Base-by-base conservation (phyloP, 345 rosid genomes). In the Erodium maritimum region DNA sequence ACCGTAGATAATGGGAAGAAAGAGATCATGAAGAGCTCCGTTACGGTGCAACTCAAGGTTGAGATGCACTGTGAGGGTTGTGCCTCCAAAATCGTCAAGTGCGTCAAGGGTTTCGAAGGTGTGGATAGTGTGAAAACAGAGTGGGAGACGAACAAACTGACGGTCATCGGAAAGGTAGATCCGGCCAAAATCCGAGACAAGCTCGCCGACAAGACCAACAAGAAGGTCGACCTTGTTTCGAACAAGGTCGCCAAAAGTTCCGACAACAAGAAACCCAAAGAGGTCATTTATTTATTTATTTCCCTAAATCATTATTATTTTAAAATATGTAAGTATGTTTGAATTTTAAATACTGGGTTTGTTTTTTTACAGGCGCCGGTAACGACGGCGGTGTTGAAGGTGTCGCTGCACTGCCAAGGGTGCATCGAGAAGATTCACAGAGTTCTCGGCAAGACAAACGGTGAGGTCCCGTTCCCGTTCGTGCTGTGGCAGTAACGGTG, bases 11-110 rank as follows among this genome's bases (percentile, higher is more conserved):
- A 52, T 22, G 63, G 21, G 67, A 29, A 29, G 37, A 29, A 29
- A 11, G 37, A 29, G 2, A 3, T 11, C 9, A 6, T 11, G 37
- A 29, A 29, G 37, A 29, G 37, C 37, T 23, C 78, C 0, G 5
- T 58, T 5, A 60, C 77, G 14, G 76, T 77, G 59, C 81, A 89
- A 63, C 70, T 93, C 67, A 93, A 83, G 66, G 54, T 82, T 0
- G 90, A 89, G 22, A 85, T 84, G 84, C 87, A 87, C 54, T 93
- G 99, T 54, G 95, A 78, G 7, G 97, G 99, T 0, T 93, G 99
- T 24, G 84, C 85, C 22, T 59, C 77, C 29, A 73, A 71, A 46
- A 67, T 87, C 71, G 61, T 63, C 52, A 87, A 67, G 69, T 19
- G 18, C 17, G 79, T 73, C 65, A 90, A 79, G 50, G 0, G 55